Conservation (phyloP, 345 rosid genomes). For the Salix dunnii region DNA sequence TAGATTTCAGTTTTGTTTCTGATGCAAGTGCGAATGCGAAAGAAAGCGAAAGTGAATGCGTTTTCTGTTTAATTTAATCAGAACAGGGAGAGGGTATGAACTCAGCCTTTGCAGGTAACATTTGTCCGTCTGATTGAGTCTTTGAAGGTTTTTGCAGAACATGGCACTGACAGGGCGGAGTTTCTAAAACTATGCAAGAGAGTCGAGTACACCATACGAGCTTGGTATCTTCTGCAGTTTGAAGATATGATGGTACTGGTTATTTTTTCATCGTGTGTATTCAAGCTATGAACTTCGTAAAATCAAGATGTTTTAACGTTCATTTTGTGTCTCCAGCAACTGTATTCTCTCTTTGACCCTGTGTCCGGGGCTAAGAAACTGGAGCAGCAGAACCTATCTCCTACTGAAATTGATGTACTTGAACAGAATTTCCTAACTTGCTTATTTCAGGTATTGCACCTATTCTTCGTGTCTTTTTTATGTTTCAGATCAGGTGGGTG, state of each 20-base stretch:
- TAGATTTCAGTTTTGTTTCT: neutral
- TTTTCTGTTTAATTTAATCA: neutral
- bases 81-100: too few species aligned
- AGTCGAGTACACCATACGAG: constrained; percentile 90
- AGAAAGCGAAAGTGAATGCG: neutral
- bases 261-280: neutral
- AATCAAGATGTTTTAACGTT: constrained; percentile 5
- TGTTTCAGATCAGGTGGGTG: neutral
- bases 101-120: neutral
- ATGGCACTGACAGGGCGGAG: constrained; percentile 62
- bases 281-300: constrained; percentile 12
- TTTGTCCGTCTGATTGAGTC: neutral
- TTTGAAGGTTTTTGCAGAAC: constrained; percentile 44
- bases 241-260: constrained; percentile 83
- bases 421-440: constrained; percentile 84
- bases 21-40: neutral
- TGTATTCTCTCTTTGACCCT: constrained; percentile 91
- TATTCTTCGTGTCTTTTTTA: neutral
- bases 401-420: constrained; percentile 64
- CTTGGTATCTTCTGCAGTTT: constrained; percentile 92
- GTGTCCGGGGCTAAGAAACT: constrained; percentile 67
- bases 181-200: constrained; percentile 89
- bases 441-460: constrained; percentile 68
- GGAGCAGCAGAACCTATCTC: constrained; percentile 66
- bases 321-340: constrained; percentile 54